Evolutionary conservation across 2,329 filamentous ascomycete species (phyloP).

Genomic region (Lithohypha guttulata): DNA sequence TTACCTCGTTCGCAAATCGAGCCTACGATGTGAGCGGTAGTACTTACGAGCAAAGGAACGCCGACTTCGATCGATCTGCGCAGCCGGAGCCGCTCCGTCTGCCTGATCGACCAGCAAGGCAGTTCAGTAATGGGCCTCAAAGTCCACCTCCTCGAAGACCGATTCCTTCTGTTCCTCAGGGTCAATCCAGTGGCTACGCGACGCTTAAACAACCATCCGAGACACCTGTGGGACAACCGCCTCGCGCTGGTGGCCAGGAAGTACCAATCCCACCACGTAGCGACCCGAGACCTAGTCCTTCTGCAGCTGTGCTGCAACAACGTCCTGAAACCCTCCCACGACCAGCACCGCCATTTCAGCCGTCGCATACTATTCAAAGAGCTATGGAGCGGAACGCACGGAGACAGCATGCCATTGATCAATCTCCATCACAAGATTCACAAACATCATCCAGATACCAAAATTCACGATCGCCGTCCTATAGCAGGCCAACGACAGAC

Average conservation of each 20-base stretch:
- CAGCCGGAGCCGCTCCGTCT: conserved; percentile 1
- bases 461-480: too few species aligned
- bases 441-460: not conserved
- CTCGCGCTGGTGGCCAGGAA: not conserved
- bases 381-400: not conserved
- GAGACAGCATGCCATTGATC: not conserved
- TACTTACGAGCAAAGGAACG: conserved; percentile 10
- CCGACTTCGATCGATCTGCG: not conserved
- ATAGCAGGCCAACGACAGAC: not conserved
- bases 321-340: not conserved
- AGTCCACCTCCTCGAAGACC: conserved; percentile 1
- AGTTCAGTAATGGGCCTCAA: not conserved
- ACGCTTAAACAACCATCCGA: not conserved
- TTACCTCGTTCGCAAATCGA: conserved; percentile 13
- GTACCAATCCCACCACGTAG: conserved; percentile 1
- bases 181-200: not conserved
- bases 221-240: not conserved
- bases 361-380: conserved; percentile 1
- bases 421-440: not conserved
- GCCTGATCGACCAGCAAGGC: not conserved
- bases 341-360: conserved; percentile 3
- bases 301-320: not conserved
- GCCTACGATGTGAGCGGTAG: conserved; percentile 8
- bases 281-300: not conserved
- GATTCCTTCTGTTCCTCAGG: not conserved